Evolutionary conservation across 495 filamentous ascomycete genomes (phyloP).

Genomic region (Neurospora africana): DNA sequence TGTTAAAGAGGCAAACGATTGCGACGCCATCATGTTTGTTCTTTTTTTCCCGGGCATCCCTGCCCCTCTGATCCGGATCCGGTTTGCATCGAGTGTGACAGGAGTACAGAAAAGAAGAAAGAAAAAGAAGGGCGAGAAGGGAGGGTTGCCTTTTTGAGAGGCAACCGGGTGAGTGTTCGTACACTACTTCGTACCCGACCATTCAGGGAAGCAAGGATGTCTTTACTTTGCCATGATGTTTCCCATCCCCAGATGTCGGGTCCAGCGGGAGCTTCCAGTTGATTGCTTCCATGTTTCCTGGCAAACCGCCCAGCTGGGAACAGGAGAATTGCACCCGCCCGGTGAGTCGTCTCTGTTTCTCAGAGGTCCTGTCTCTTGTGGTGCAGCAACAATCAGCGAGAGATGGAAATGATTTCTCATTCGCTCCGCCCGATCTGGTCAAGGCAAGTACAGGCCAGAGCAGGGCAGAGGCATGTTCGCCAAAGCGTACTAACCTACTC

Average conservation of each 20-base stretch:
- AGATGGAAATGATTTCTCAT: not conserved
- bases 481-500: not conserved
- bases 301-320: not conserved
- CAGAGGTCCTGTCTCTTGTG: not conserved
- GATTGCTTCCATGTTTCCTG: not conserved
- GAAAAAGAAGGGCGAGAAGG: not conserved
- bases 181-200: not conserved
- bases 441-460: not conserved
- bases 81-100: not conserved
- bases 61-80: not conserved
- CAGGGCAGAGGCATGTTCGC: not conserved
- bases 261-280: not conserved
- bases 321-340: not conserved
- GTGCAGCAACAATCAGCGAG: not conserved
- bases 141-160: not conserved
- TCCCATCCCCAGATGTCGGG: not conserved
- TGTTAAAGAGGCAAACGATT: not conserved
- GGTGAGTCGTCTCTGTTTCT: not conserved
- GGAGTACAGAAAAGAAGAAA: not conserved
- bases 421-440: not conserved
- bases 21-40: not conserved
- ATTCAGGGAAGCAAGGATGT: not conserved
- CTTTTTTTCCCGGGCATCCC: not conserved
- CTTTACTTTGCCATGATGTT: not conserved
- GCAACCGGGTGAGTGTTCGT: not conserved